Evolutionary conservation across 163 green algal species (phyloP), one percentile per base, ranked within the genome.

Genomic region (Prototheca cutis): DNA sequence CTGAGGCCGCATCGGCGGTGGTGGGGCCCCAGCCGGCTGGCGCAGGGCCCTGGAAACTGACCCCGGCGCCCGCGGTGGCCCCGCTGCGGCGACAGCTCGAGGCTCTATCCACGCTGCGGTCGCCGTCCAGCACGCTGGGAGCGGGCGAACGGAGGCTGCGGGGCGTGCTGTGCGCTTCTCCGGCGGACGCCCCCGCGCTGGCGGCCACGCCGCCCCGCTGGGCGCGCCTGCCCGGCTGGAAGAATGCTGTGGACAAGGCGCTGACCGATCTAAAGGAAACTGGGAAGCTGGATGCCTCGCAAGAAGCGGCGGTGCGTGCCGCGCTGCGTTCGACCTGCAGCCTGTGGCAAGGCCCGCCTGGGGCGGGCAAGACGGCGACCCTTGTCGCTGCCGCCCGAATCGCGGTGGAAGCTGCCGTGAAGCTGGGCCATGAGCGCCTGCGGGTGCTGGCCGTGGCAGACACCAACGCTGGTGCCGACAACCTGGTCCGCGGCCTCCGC

Each of bases 391-490:
- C 87, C 48, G 65, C 73, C 6, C 40, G 33, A 30, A 23, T 59
- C 4, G 51, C 40, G n/a, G 6, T 18, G 19, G 48, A 18, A 6
- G 49, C 32, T 28, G 15, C n/a, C 13, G 10, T 48, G 21, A 28
- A 34, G 2, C n/a, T 40, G 60, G 49, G 48, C 34, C 18, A 34
- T 42, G 21, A 28, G 4, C 70, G 87, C 63, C 78, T 75, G 2
- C 77, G 75, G 0, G 49, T 95, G 29, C 76, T 96, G 32, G 87
- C 81, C 0, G 81, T 77, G 55, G 84, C 77, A 1, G 84, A 88
- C 65, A 95, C 88, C 52, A 98, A 98, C 51, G 89, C 91, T 4
- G 91, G 89, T 2, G 86, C 84, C 0, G 90, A 98, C 73, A 98
- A 98, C 75, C 58, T 98, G 29, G 68, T 95, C 21, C 80, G 90